Evolutionary conservation across 2,329 filamentous ascomycete species (phyloP).

Genomic region (Penicillium vulpinum): DNA sequence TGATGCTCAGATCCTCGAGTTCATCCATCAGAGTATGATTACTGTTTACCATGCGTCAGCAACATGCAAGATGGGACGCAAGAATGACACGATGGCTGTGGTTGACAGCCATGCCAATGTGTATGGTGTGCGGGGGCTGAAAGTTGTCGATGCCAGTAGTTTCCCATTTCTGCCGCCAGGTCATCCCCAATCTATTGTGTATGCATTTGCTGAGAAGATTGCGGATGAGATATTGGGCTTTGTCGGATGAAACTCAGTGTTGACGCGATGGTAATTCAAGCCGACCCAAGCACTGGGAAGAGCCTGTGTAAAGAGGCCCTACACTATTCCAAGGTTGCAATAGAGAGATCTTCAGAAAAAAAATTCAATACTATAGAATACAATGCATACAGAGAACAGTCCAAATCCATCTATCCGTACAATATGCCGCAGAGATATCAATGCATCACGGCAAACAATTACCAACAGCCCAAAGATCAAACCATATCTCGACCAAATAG

Average conservation of each 20-base stretch:
- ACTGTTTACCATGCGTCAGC: constrained; percentile 37
- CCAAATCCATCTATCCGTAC: constrained; percentile 37
- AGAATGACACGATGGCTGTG: constrained; percentile 34
- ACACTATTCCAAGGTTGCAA: background rate
- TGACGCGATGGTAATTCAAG: no score
- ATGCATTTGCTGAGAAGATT: constrained; percentile 44
- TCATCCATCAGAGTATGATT: constrained; percentile 25
- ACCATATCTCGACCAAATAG: background rate
- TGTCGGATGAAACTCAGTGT: background rate
- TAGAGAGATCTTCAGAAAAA: background rate
- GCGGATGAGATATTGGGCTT: constrained; percentile 19
- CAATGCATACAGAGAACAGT: constrained; percentile 31
- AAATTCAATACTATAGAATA: constrained; percentile 29
- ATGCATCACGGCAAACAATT: constrained; percentile 21
- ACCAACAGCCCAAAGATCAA: constrained; percentile 2
- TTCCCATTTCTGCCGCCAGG: constrained; percentile 40
- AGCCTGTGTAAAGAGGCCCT: background rate
- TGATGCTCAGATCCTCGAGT: constrained; percentile 44
- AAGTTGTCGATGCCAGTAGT: constrained; percentile 36
- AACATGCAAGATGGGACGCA: constrained; percentile 43
- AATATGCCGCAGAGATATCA: constrained; percentile 24
- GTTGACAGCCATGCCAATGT: constrained; percentile 36
- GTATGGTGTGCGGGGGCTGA: constrained; percentile 31
- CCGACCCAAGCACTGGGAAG: background rate
- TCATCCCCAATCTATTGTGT: constrained; percentile 40